Evolutionary conservation across 805 yeast genomes (phyloP).

Genomic region (Cyberlindnera mycetangii): DNA sequence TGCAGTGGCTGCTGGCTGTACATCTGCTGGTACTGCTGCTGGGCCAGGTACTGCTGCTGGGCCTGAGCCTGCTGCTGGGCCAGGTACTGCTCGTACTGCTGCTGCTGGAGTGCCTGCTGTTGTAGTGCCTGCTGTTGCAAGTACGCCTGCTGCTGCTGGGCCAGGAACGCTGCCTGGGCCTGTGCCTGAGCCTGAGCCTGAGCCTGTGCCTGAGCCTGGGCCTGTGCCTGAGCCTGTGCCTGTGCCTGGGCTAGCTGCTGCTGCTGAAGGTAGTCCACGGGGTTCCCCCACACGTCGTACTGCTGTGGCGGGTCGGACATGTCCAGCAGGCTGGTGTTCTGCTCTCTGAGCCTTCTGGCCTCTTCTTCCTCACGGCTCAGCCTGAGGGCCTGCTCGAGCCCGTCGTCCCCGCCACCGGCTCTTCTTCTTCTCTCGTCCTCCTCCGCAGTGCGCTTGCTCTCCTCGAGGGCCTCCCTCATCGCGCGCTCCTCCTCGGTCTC

Average conservation of each 20-base stretch:
- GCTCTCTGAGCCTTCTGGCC: constrained; percentile 46
- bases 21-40: constrained; percentile 8
- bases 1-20: constrained; percentile 41
- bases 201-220: constrained; percentile 18
- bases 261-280: constrained; percentile 22
- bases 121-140: constrained; percentile 26
- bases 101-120: constrained; percentile 34
- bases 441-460: constrained; percentile 76
- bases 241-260: constrained; percentile 18
- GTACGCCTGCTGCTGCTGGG: constrained; percentile 10
- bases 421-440: constrained; percentile 69
- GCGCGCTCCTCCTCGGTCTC: constrained; percentile 65
- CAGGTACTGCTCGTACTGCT: constrained; percentile 37
- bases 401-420: constrained; percentile 42
- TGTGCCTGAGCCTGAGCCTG: constrained; percentile 34
- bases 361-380: constrained; percentile 77
- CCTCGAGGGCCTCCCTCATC: constrained; percentile 74
- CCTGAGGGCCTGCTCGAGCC: constrained; percentile 64
- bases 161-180: background rate
- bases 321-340: constrained; percentile 50
- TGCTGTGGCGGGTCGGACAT: constrained; percentile 37
- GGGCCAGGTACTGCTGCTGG: constrained; percentile 19
- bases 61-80: constrained; percentile 19
- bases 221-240: too few relatives aligned
- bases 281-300: constrained; percentile 30